Conservation (phyloP, 2,329 filamentous ascomycete genomes). For the Botrytis pseudocinerea region DNA sequence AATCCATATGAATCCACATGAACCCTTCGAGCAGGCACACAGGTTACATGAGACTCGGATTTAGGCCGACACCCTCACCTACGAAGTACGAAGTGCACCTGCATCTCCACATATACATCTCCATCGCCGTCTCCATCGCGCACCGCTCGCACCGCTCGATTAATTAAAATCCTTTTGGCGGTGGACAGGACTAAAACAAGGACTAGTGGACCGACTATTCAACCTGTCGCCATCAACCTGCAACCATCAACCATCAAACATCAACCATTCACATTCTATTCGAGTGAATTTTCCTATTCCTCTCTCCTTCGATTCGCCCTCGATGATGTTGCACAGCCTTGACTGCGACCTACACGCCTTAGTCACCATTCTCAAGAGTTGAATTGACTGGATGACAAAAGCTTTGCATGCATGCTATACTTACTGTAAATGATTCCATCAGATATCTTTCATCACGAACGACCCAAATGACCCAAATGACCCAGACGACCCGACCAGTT, state of each 20-base stretch:
- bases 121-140: neutral
- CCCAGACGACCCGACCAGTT: neutral
- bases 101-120: neutral
- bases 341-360: constrained; percentile 5
- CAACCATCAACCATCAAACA: neutral
- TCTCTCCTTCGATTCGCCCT: neutral
- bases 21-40: neutral
- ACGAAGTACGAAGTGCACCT: too few relatives aligned
- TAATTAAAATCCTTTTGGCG: neutral
- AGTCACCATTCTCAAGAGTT: neutral
- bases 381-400: constrained; percentile 7
- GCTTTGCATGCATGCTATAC: neutral
- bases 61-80: neutral
- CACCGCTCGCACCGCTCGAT: neutral
- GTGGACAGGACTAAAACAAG: neutral
- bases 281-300: neutral
- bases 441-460: neutral
- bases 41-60: neutral
- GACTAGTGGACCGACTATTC: neutral
- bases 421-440: neutral
- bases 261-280: neutral
- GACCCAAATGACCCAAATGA: neutral
- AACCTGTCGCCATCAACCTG: neutral
- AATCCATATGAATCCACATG: neutral
- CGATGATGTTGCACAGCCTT: constrained; percentile 11